These are phyloP conservation scores for Drechslera avenae DNA, from an alignment of 2,329 filamentous ascomycete genomes.

Conservation along the genomic window DNA sequence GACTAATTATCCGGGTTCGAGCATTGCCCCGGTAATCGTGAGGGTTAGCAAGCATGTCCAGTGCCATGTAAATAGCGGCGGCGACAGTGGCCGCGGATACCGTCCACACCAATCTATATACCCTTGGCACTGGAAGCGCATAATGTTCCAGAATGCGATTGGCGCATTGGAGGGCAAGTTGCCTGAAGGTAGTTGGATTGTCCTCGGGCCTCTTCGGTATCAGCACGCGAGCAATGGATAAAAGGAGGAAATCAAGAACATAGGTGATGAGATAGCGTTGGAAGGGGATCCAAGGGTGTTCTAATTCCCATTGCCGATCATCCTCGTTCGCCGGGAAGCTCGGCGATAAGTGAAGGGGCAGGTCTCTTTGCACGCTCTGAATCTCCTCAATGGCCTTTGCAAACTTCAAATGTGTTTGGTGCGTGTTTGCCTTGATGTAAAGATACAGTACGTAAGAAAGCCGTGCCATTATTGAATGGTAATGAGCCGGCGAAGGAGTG, in stretches of 20 bases:
- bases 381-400: conserved; percentile 17
- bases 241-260: conserved; percentile 14
- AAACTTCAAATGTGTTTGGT: conserved; percentile 16
- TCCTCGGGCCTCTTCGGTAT: conserved; percentile 5
- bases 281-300: conserved; percentile 17
- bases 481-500: conserved; percentile 15
- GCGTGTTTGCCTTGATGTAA: conserved; percentile 19
- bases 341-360: conserved; percentile 9
- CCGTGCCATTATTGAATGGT: conserved; percentile 15
- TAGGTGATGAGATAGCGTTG: conserved; percentile 14
- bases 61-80: conserved; percentile 12
- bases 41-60: conserved; percentile 13
- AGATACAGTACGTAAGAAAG: conserved; percentile 17
- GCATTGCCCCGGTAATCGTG: conserved; percentile 10
- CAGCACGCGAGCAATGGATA: conserved; percentile 14
- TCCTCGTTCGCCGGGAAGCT: conserved; percentile 12
- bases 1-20: conserved; percentile 2
- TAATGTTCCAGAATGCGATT: conserved; percentile 13
- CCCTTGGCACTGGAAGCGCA: conserved; percentile 8
- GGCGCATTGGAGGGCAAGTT: conserved; percentile 10
- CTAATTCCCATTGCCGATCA: conserved; percentile 12
- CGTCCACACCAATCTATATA: conserved; percentile 14
- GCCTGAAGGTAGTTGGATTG: conserved; percentile 1
- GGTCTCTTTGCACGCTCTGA: conserved; percentile 2
- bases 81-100: conserved; percentile 16